phyloP scores from a whole-genome alignment of 2,329 filamentous ascomycete genomes.

The Hypoxylon sp. region DNA sequence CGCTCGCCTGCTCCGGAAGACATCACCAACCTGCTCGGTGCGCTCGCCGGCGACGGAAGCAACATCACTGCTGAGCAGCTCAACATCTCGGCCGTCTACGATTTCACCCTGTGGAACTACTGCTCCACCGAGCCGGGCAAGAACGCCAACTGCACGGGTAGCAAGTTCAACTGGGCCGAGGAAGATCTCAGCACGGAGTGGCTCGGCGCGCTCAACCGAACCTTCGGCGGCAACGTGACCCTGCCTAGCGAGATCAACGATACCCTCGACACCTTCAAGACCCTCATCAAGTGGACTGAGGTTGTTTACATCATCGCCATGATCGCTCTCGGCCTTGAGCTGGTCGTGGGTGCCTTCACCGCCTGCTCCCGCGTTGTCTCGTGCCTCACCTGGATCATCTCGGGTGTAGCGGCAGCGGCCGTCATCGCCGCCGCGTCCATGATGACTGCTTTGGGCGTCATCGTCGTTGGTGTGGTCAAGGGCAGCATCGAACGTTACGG shows the following conservation, averaged over 20 bases:
- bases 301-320: constrained; percentile 80
- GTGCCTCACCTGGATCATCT: constrained; percentile 81
- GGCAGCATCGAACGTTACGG: constrained; percentile 74
- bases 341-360: constrained; percentile 81
- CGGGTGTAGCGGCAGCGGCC: constrained; percentile 64
- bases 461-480: constrained; percentile 74
- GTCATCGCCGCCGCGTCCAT: constrained; percentile 72
- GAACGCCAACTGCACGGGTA: constrained; percentile 72
- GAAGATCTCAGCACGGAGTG: constrained; percentile 67
- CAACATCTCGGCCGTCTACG: constrained; percentile 77
- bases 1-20: constrained; percentile 26
- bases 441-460: constrained; percentile 75
- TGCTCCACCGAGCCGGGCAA: constrained; percentile 70
- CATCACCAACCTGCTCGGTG: constrained; percentile 13
- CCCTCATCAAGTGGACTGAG: constrained; percentile 82
- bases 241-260: constrained; percentile 73
- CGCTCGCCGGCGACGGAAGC: constrained; percentile 32
- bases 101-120: constrained; percentile 86
- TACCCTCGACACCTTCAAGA: constrained; percentile 76
- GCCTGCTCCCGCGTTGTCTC: constrained; percentile 84
- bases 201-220: constrained; percentile 44
- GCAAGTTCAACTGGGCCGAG: constrained; percentile 79
- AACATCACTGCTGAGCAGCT: constrained; percentile 67
- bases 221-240: constrained; percentile 63
- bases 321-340: constrained; percentile 71